phyloP scores from a whole-genome alignment of 1,284 basidiomycete species.

The Microbotryum scabiosae region DNA sequence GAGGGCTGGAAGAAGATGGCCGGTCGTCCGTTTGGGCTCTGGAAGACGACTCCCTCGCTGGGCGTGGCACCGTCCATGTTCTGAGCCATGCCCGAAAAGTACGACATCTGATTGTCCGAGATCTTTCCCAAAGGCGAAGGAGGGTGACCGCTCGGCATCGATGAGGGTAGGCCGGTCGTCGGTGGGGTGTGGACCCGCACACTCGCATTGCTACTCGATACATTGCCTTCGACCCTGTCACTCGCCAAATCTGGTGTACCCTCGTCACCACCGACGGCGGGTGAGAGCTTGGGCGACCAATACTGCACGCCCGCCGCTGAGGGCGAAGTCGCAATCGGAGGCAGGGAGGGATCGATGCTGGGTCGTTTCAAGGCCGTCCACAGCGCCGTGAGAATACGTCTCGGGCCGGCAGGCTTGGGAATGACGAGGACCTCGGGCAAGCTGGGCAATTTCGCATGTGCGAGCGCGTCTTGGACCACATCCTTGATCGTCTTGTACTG shows the following conservation, averaged over 20 bases:
- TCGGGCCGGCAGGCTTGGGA: constrained; percentile 87
- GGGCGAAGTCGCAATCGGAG: constrained; percentile 85
- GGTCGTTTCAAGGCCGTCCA: constrained; percentile 78
- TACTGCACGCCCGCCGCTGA: constrained; percentile 37
- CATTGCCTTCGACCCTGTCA: neutral
- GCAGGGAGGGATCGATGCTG: constrained; percentile 75
- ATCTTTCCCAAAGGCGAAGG: constrained; percentile 30
- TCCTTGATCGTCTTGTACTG: constrained; percentile 84
- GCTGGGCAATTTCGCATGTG: constrained; percentile 42
- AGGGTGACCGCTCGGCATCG: constrained; percentile 3
- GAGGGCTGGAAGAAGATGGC: constrained; percentile 86
- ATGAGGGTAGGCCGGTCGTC: constrained; percentile 11
- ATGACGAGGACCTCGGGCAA: constrained; percentile 83
- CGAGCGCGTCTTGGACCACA: constrained; percentile 61
- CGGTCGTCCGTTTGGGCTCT: constrained; percentile 83
- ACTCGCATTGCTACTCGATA: neutral
- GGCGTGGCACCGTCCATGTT: constrained; percentile 61
- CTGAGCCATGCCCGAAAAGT: constrained; percentile 65
- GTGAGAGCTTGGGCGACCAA: constrained; percentile 47
- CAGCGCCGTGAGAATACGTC: constrained; percentile 77
- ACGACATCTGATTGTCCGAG: constrained; percentile 41
- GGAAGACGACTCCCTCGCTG: constrained; percentile 73
- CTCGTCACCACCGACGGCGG: constrained; percentile 36
- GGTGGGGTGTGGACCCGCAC: neutral
- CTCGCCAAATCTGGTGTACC: constrained; percentile 7